Base-by-base conservation (phyloP, 2,329 filamentous ascomycete species). In the Emmonsia crescens region DNA sequence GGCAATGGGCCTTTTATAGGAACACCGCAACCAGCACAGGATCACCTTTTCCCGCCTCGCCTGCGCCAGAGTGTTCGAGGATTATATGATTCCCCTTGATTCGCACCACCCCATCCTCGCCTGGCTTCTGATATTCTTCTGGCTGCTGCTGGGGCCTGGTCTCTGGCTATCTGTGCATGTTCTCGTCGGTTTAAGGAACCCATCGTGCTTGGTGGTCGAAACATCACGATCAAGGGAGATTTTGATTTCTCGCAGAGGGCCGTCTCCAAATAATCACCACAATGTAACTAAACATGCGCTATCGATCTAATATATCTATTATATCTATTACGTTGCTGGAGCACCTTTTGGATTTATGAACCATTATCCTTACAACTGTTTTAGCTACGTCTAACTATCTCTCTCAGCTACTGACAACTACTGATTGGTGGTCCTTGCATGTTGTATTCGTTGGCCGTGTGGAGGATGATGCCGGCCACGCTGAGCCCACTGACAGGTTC, bases 381-480 rank as follows among this genome's bases (percentile, higher is more conserved):
- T 27, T 9, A 31, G 24, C 27, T 33, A 29, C 27, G 14, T 33
- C 14, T n/a, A n/a, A n/a, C n/a, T n/a, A n/a, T n/a, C n/a, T n/a
- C n/a, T n/a, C n/a, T n/a, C n/a, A n/a, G 4, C 16, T n/a, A 3
- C 16, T 9, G 10, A 21, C 19, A 44, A 27, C 29, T n/a, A 27
- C 38, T 44, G 36, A 44, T 44, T 57, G 55, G 38, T 57, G 55
- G 55, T n/a, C 55, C 55, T 24, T 57, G 33, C 54, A 42, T 40
- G 36, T 27, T 40, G 36, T 27, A 27, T 57, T 42, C 38, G 36
- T 29, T 57, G 54, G 54, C 54, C 21, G 33, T 42, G 33, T 10
- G 38, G 29, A 36, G 27, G 42, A 4, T 19, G 48, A 29, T 51
- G 27, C 27, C 27, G 21, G 12, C 51, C 51, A 21, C 31, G 31